phyloP scores from a whole-genome alignment of 208 protist species.

The Naegleria gruberi region DNA sequence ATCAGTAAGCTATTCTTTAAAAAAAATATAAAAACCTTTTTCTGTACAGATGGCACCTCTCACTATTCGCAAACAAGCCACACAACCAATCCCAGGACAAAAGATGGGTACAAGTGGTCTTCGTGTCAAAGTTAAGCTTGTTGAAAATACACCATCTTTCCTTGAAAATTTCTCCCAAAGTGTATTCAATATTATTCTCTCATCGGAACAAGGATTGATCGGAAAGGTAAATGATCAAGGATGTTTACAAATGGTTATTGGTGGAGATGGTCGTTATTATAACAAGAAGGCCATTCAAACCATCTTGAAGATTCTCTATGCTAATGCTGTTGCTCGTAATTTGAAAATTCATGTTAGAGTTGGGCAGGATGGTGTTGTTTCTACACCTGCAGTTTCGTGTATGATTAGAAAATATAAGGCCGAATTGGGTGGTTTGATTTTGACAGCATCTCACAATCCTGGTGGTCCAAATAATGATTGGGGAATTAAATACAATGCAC shows the following conservation, averaged over 20 bases:
- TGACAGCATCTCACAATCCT: constrained; percentile 96
- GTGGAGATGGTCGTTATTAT: constrained; percentile 92
- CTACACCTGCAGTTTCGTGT: constrained; percentile 88
- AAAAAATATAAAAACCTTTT: no score
- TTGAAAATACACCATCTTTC: constrained; percentile 82
- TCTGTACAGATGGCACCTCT: no score
- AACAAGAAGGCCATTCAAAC: constrained; percentile 76
- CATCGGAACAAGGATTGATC: constrained; percentile 31
- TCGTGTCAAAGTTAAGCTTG: constrained; percentile 77
- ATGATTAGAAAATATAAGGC: constrained; percentile 68
- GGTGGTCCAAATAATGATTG: constrained; percentile 90
- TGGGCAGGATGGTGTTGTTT: constrained; percentile 81
- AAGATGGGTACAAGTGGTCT: constrained; percentile 91
- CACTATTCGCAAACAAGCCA: background rate
- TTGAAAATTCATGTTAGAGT: constrained; percentile 58
- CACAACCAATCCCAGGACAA: constrained; percentile 61
- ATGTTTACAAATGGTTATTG: constrained; percentile 64
- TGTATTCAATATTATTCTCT: constrained; percentile 73
- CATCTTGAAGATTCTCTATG: constrained; percentile 83
- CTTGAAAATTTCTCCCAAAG: constrained; percentile 93
- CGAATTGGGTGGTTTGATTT: constrained; percentile 81
- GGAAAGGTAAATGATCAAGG: constrained; percentile 29
- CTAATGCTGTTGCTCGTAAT: constrained; percentile 67
- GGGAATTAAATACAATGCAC: constrained; percentile 96
- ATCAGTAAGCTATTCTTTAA: no score